Percentiles rank a stretch among this genome's conserved stretches.
Evolutionary conservation across 176 grass and related monocot species (phyloP).

Genomic region (Eleusine coracana): DNA sequence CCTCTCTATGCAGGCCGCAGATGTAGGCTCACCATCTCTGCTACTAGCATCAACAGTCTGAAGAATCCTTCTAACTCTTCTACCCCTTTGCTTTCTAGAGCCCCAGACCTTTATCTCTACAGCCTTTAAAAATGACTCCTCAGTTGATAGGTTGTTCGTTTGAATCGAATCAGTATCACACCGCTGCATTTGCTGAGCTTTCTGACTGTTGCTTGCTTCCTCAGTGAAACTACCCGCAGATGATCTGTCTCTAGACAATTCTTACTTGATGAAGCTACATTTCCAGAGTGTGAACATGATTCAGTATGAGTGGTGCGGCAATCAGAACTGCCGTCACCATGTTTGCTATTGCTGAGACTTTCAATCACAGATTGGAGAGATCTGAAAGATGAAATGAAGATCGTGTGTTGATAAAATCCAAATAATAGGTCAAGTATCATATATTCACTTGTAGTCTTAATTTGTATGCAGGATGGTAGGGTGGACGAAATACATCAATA

Average conservation of each 20-base stretch:
- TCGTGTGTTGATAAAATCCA: conserved; percentile 15
- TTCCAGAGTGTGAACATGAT: conserved; percentile 48
- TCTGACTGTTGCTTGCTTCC: conserved; percentile 52
- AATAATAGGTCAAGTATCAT: background rate
- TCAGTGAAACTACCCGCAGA: conserved; percentile 73
- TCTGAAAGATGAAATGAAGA: conserved; percentile 54
- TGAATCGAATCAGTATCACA: conserved; percentile 46
- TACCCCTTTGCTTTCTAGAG: conserved; percentile 73
- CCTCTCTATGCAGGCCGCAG: conserved; percentile 43
- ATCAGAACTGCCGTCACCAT: conserved; percentile 41
- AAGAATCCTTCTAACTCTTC: conserved; percentile 50
- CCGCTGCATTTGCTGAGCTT: conserved; percentile 35
- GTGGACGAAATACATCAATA: conserved; percentile 7
- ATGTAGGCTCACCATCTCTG: conserved; percentile 54
- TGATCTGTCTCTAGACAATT: conserved; percentile 62
- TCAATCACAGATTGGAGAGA: conserved; percentile 75
- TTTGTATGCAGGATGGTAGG: background rate
- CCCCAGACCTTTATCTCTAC: conserved; percentile 44
- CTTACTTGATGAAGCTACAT: conserved; percentile 54
- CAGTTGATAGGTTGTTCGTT: conserved; percentile 43
- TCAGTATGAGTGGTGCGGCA: conserved; percentile 48
- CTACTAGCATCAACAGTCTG: conserved; percentile 32
- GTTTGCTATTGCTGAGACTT: conserved; percentile 62
- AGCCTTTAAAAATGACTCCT: conserved; percentile 31
- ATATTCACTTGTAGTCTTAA: conserved; percentile 17